Conservation (phyloP, 441 rosid genomes). For the Populus hybrid region DNA sequence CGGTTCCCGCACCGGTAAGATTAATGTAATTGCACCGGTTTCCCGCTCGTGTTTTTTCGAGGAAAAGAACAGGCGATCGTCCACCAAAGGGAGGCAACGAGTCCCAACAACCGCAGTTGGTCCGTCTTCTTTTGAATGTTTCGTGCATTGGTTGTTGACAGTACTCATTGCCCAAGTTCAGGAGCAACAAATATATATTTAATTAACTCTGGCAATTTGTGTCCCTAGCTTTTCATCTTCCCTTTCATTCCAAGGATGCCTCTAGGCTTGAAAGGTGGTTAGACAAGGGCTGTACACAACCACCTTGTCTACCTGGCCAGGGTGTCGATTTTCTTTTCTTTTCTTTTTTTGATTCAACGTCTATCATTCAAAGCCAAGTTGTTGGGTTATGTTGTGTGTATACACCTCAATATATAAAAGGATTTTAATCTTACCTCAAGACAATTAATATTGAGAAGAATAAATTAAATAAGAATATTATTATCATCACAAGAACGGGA, state of each 20-base stretch:
- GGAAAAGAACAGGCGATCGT: neutral
- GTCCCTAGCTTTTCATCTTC: neutral
- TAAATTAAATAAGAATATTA: too few relatives aligned
- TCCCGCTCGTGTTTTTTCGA: neutral
- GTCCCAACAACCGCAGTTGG: neutral
- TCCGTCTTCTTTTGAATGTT: neutral
- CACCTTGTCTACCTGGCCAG: neutral
- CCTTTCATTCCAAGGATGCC: neutral
- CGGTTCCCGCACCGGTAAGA: neutral
- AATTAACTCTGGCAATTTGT: neutral
- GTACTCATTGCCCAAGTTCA: neutral
- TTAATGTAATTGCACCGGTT: neutral
- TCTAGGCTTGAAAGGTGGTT: neutral
- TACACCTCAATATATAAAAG: too few relatives aligned
- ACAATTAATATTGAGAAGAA: too few relatives aligned
- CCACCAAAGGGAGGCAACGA: neutral
- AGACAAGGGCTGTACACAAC: neutral
- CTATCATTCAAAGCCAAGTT: neutral
- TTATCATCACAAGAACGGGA: too few relatives aligned
- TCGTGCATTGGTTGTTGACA: neutral
- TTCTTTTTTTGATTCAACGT: neutral
- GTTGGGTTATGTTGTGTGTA: too few relatives aligned
- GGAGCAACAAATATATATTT: neutral
- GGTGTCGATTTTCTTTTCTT: neutral
- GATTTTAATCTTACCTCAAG: too few relatives aligned